Evolutionary conservation across 805 yeast genomes (phyloP), one percentile per base, ranked within the genome.

Genomic region (Candida incommunis): DNA sequence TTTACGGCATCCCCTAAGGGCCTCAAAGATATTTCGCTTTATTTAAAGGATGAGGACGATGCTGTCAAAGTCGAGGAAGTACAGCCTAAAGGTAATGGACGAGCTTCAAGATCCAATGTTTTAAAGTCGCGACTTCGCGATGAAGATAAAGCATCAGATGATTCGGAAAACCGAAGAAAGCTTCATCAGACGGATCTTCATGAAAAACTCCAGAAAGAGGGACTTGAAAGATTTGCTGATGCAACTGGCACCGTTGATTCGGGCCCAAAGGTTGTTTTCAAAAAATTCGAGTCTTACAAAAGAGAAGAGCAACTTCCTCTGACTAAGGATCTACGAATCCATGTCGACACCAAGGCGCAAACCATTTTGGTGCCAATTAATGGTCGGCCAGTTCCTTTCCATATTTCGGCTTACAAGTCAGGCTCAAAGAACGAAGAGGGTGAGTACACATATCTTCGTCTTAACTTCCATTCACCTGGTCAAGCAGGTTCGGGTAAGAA

Each of bases 371-470:
- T 90, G 48, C 98, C 98, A 43, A 82, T 90, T 47, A 76, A 81
- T 56, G 98, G 98, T 50, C 74, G 97, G 57, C 96, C 97, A 1
- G 97, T 92, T 44, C 98, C 98, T 22, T 90, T 92, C 71, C 98
- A 90, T 62, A 87, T 90, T 58, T 86, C 86, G 61, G 71, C 96
- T 3, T 88, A 83, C 67, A 90, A 88, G 58, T 88, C 85, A 59
- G 97, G 96, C 43, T 82, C 95, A 9, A 88, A 87, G 58, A 85
- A 81, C 51, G 98, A 92, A 58, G 97, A 92, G 68, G 97, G 96
- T 44, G 96, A 88, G 53, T 87, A 75, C 62, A 87, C 95, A 1
- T 88, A 84, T 58, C 61, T 90, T 56, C 78, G 98, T 63, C 71
- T 90, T 58, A 90, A 90, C 61, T 86, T 90, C 71, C 79, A 88